These are phyloP conservation scores for Cercospora sp. DNA, from an alignment of 2,329 filamentous ascomycete genomes.

Conservation along the genomic window DNA sequence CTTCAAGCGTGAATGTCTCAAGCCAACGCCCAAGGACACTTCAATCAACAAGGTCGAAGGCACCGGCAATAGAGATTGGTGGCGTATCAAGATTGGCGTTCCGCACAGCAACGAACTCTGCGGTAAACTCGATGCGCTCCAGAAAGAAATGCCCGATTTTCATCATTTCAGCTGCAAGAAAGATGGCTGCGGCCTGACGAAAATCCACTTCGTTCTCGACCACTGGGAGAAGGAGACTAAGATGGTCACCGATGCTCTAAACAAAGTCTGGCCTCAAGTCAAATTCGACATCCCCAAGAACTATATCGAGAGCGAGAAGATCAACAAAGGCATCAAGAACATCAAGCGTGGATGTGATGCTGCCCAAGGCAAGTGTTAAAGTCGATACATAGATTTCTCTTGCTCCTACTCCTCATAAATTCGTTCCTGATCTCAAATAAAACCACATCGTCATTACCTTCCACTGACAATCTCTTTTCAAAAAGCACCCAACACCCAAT, in stretches of 20 bases:
- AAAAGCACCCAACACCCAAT: neutral
- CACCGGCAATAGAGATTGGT: neutral
- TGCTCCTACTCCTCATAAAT: too few species aligned
- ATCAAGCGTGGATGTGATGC: neutral
- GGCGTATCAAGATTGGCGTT: slow-evolving; percentile 6
- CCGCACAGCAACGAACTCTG: neutral
- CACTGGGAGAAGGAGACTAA: neutral
- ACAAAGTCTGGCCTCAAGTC: neutral
- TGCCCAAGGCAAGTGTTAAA: neutral
- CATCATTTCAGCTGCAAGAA: neutral
- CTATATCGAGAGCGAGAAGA: neutral
- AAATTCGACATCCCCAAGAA: neutral
- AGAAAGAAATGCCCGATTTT: neutral
- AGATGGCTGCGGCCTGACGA: neutral
- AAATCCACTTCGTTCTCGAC: neutral
- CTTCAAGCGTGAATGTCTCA: neutral
- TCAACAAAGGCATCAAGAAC: neutral
- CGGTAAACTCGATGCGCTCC: neutral
- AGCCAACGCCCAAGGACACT: neutral
- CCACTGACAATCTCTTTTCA: neutral
- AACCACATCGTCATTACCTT: neutral
- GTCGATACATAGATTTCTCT: neutral
- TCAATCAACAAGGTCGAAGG: neutral
- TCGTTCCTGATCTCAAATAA: neutral
- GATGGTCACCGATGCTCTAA: neutral